phyloP scores from a whole-genome alignment of 768 basidiomycete genomes.

The Trametes sanguinea region DNA sequence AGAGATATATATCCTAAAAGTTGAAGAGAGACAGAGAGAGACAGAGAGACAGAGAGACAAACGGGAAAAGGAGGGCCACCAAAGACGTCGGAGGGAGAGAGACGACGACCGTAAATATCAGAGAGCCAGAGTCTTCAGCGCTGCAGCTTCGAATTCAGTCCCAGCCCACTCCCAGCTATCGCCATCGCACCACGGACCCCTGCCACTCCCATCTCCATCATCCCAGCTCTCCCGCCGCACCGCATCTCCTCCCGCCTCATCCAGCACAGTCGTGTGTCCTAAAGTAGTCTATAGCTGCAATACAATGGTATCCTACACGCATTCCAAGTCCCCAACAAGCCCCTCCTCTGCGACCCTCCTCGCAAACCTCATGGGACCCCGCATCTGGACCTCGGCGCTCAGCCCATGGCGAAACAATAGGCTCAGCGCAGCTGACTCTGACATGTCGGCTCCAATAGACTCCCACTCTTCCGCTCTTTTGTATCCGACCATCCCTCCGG shows the following conservation, averaged over 20 bases:
- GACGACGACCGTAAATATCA: constrained; percentile 26
- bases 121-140: no score
- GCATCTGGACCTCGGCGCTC: background rate
- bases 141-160: background rate
- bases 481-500: constrained; percentile 1
- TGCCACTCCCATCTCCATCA: constrained; percentile 23
- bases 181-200: constrained; percentile 29
- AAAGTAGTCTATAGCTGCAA: no score
- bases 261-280: background rate
- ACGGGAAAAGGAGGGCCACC: constrained; percentile 33
- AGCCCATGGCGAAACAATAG: constrained; percentile 4
- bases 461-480: constrained; percentile 5
- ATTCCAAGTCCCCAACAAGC: background rate
- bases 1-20: constrained; percentile 36
- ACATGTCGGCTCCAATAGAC: constrained; percentile 6
- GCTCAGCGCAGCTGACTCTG: constrained; percentile 3
- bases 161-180: constrained; percentile 21
- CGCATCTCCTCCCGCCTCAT: background rate
- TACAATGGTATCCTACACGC: background rate
- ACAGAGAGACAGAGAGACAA: constrained; percentile 37
- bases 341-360: background rate
- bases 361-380: constrained; percentile 1
- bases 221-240: constrained; percentile 9
- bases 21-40: constrained; percentile 26
- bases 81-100: constrained; percentile 32